Evolutionary conservation across 139 green algal species (phyloP).

Genomic region (Chlamydomonas eustigma): DNA sequence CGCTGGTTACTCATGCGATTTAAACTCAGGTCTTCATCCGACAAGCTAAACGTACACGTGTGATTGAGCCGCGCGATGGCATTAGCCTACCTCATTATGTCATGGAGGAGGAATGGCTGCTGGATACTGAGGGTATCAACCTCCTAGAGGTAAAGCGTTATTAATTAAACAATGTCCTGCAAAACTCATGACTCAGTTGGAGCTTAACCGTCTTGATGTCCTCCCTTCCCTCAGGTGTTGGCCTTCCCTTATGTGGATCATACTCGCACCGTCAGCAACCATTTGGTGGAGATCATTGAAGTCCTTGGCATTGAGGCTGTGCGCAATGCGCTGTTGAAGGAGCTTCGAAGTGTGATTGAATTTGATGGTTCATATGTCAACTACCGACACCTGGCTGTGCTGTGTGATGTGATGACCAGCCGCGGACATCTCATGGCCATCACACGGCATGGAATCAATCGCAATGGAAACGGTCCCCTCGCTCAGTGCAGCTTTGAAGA

Average conservation of each 20-base stretch:
- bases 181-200: too few relatives aligned
- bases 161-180: constrained; percentile 2
- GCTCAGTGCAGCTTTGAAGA: constrained; percentile 97
- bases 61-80: neutral
- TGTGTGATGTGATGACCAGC: constrained; percentile 84
- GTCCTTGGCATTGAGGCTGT: constrained; percentile 96
- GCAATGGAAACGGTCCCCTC: constrained; percentile 82
- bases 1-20: too few relatives aligned
- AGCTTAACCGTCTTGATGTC: too few relatives aligned
- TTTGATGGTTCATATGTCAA: constrained; percentile 96
- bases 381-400: constrained; percentile 92
- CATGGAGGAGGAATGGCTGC: constrained; percentile 86
- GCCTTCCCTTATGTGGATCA: constrained; percentile 84
- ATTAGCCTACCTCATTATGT: constrained; percentile 43
- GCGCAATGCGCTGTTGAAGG: constrained; percentile 83
- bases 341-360: constrained; percentile 96
- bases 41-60: constrained; percentile 61
- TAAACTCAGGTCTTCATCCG: constrained; percentile 88
- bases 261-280: constrained; percentile 83
- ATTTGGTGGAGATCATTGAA: constrained; percentile 89
- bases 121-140: constrained; percentile 98
- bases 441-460: constrained; percentile 99
- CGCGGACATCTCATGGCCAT: constrained; percentile 93
- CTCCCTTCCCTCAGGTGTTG: constrained; percentile 82
- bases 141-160: constrained; percentile 69